Conservation (phyloP, 2,329 filamentous ascomycete genomes). For the Chaetomium olivaceum region DNA sequence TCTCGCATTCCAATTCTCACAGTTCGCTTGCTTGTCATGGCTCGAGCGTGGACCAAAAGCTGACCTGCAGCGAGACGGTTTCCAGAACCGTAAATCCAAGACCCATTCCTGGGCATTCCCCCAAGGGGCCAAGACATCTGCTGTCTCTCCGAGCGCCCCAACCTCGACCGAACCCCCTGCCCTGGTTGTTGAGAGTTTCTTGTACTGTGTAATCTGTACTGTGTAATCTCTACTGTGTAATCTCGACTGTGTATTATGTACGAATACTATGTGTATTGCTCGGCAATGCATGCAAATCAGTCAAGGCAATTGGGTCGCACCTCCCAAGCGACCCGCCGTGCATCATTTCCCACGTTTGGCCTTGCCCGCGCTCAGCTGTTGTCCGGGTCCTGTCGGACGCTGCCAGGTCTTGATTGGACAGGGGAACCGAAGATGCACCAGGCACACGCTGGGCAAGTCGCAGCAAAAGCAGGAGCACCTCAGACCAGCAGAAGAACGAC, state of each 20-base stretch:
- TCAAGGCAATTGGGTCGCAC: neutral
- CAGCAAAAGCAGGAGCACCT: neutral
- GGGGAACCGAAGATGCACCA: neutral
- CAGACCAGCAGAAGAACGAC: slow-evolving; percentile 1
- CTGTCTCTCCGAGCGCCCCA: neutral
- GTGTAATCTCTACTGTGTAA: too few species aligned
- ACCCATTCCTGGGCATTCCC: neutral
- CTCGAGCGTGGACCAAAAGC: too few species aligned
- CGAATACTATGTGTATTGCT: neutral
- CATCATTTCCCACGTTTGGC: slow-evolving; percentile 15
- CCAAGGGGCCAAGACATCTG: neutral
- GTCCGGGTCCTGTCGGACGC: neutral
- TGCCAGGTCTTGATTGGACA: neutral
- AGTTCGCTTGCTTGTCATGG: too few species aligned
- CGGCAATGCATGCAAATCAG: neutral
- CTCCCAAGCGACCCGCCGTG: neutral
- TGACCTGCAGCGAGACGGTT: neutral
- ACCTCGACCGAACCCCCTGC: neutral
- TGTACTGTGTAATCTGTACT: neutral
- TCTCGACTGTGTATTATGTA: too few species aligned
- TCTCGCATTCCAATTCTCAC: neutral
- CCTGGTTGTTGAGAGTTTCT: neutral
- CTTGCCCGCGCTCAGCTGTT: neutral
- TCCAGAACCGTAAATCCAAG: neutral
- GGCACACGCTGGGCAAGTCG: neutral